phyloP scores from a whole-genome alignment of 164 flowering plant genomes.

The Berberis vulgaris region DNA sequence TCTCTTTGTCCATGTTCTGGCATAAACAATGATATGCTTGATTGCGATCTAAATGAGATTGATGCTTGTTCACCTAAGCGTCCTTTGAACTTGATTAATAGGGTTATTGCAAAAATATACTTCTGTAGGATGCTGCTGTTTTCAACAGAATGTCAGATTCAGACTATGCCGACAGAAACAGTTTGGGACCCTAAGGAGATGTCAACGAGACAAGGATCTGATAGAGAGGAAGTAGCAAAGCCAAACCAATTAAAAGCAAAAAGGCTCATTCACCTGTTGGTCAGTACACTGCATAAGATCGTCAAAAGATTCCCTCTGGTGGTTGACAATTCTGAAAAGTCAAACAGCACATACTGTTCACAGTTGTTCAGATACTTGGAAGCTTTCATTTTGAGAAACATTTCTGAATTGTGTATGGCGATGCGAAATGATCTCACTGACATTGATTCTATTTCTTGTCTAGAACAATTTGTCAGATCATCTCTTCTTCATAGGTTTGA shows the following conservation, averaged over 20 bases:
- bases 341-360: slow-evolving; percentile 12
- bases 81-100: slow-evolving; percentile 35
- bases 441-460: slow-evolving; percentile 40
- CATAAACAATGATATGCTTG: slow-evolving; percentile 33
- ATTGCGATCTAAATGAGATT: slow-evolving; percentile 32
- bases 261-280: slow-evolving; percentile 36
- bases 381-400: slow-evolving; percentile 41
- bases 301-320: slow-evolving; percentile 35
- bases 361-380: slow-evolving; percentile 50
- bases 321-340: slow-evolving; percentile 15
- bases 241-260: background rate
- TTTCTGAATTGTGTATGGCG: slow-evolving; percentile 32
- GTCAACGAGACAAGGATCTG: slow-evolving; percentile 12
- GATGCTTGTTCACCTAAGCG: slow-evolving; percentile 28
- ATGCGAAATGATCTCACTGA: slow-evolving; percentile 32
- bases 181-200: slow-evolving; percentile 15
- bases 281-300: slow-evolving; percentile 43
- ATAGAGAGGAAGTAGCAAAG: slow-evolving; percentile 19
- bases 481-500: slow-evolving; percentile 71
- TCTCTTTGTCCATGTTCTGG: slow-evolving; percentile 31
- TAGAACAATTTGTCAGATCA: slow-evolving; percentile 45
- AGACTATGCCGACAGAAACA: slow-evolving; percentile 16
- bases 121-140: slow-evolving; percentile 50
- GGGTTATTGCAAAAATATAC: slow-evolving; percentile 49
- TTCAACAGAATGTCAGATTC: slow-evolving; percentile 22